Evolutionary conservation across 2,329 filamentous ascomycete species (phyloP), one percentile per base, ranked within the genome.

Genomic region (Colletotrichum sp.): DNA sequence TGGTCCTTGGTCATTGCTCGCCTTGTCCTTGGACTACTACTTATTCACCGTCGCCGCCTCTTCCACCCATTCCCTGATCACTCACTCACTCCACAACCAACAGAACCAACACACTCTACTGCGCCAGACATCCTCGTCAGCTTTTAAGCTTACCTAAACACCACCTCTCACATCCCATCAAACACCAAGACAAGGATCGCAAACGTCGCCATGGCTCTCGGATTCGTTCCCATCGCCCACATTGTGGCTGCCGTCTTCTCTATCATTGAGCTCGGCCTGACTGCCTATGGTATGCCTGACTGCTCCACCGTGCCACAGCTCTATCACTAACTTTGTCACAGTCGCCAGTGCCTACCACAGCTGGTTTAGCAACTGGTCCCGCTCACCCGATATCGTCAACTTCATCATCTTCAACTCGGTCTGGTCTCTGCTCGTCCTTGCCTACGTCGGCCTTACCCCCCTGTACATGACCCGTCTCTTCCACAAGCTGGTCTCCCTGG

Each of bases 401-500:
- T 98, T 97, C 87, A 90, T 96, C 85, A 88, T 98, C 85, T 98
- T 98, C 90, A 90, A 89, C 82, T 88, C 92, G 55, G 88, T 96
- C 79, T 98, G 95, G 94, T 94, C 95, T 3, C 83, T 95, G 64
- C 89, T 97, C 78, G 86, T 93, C 6, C 88, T 96, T 39, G 84
- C 90, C 71, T 96, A 96, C 84, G 89, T 98, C 76, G 88, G 92
- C 80, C 77, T 96, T 66, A 88, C 92, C 4, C 94, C 95, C 1
- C 86, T 90, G 59, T 93, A 92, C 84, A 87, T 92, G 80, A 88
- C 90, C 5, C 86, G 87, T 28, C 80, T 92, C 13, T 92, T 93
- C 80, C 92, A 95, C 83, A 90, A 89, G 69, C 91, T 92, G 67
- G 91, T 89, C 60, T 90, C 95, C 18, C 87, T 96, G 21, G 92